Conservation (phyloP, 1,284 basidiomycete species). For the Boletus sp. region DNA sequence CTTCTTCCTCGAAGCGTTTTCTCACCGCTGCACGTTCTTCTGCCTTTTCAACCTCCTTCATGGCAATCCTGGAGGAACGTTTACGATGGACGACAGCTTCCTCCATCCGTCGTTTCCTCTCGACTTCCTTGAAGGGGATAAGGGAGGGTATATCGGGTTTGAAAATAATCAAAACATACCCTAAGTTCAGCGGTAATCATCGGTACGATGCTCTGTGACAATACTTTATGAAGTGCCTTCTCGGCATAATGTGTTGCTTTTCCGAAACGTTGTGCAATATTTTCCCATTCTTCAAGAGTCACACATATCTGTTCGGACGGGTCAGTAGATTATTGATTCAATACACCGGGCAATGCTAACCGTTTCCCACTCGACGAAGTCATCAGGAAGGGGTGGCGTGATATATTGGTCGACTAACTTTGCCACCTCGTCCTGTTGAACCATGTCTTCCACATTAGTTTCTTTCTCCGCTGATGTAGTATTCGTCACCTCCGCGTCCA, state of each 20-base stretch:
- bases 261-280: constrained; percentile 66
- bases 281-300: constrained; percentile 79
- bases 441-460: background rate
- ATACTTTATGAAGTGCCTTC: constrained; percentile 66
- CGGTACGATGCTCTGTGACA: constrained; percentile 66
- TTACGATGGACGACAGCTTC: constrained; percentile 75
- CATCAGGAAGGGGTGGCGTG: constrained; percentile 35
- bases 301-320: constrained; percentile 58
- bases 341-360: constrained; percentile 42
- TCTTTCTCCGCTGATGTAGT: background rate
- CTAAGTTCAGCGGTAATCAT: constrained; percentile 58
- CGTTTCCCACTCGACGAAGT: constrained; percentile 82
- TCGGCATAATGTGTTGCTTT: constrained; percentile 76
- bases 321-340: constrained; percentile 4
- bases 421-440: constrained; percentile 4
- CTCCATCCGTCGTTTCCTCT: constrained; percentile 57
- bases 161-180: constrained; percentile 18
- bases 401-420: background rate
- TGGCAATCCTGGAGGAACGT: constrained; percentile 78
- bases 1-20: constrained; percentile 58
- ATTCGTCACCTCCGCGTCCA: constrained; percentile 4
- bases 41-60: constrained; percentile 68
- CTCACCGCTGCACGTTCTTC: constrained; percentile 54
- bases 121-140: constrained; percentile 48
- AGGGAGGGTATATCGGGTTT: constrained; percentile 3